Conservation (phyloP, 129 eudicot species). For the Tagetes erecta region DNA sequence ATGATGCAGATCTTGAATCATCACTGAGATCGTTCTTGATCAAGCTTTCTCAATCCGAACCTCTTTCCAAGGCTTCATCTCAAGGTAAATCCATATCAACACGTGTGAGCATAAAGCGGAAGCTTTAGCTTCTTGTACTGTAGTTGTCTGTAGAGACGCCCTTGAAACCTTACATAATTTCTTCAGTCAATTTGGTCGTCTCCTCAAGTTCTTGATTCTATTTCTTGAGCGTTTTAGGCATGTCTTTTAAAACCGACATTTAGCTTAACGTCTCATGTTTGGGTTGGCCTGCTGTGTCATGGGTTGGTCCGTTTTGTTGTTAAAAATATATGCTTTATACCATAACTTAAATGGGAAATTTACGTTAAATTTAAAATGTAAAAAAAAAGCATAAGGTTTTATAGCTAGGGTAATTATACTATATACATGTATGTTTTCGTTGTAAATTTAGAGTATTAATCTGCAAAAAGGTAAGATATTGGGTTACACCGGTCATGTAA, state of each 20-base stretch:
- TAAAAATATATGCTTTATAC: neutral
- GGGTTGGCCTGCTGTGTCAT: neutral
- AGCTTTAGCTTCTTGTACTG: too few species aligned
- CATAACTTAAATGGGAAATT: neutral
- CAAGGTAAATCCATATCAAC: constrained; percentile 44
- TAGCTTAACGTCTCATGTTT: neutral
- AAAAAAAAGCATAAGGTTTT: too few species aligned
- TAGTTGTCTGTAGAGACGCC: too few species aligned
- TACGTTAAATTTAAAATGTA: too few species aligned
- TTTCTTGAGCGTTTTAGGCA: too few species aligned
- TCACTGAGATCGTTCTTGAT: constrained; percentile 70
- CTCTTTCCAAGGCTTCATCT: constrained; percentile 57
- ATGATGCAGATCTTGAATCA: constrained; percentile 54
- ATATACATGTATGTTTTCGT: neutral
- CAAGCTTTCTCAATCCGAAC: constrained; percentile 73
- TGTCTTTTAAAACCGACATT: too few species aligned
- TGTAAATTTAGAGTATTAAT: neutral
- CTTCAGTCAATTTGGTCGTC: too few species aligned
- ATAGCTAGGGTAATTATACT: too few species aligned
- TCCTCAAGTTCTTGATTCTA: too few species aligned
- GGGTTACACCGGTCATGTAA: neutral
- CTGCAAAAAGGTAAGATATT: neutral
- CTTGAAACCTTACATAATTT: too few species aligned
- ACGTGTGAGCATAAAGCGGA: neutral
- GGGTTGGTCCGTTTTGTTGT: neutral